Base-by-base conservation (phyloP, 1,139 yeast genomes). In the Candida dubliniensis region DNA sequence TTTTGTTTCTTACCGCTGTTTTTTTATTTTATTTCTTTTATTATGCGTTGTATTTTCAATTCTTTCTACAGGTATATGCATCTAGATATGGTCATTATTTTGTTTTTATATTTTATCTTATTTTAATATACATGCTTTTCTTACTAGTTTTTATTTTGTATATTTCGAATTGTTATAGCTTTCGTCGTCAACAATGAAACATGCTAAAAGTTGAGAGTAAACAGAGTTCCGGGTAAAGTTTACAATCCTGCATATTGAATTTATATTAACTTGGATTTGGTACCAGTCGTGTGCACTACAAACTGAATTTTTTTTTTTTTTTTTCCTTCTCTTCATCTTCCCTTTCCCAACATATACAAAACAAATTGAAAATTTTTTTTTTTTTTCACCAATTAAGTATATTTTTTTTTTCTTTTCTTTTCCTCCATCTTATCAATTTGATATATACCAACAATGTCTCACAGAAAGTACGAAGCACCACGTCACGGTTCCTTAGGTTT, bases 391-490 rank as follows among this genome's bases (percentile, higher is more conserved):
- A 34, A 36, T 23, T 33, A 42, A 38, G 46, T 41, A 23, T 10
- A 39, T 10, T 31, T 33, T 18, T 30, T 37, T 31, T 39, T 18
- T 34, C 42, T 46, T 44, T 47, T 48, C 44, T 43, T 47, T 50
- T 45, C 43, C 45, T 47, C 58, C 59, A 48, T 55, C 36, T 59
- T 59, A 63, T 61, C 60, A 53, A 56, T 9, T 36, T 58, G 57
- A 57, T 60, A 54, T 42, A 46, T 50, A 47, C 46, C 48, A 53
- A 40, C 47, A 44, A 93, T 93, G 99, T 93, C 99, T 76, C 99
- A 93, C 93, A 88, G 99, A 87, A 93, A 93, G 85, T 93, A 72
- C 95, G 98, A 93, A 88, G 96, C 95, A 67, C 99, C 99, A 82
- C 90, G 99, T 84, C 98, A 93, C 90, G 99, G 99, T 79, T 93